Evolutionary conservation across 1,139 yeast species (phyloP), one percentile per base, ranked within the genome.

Genomic region (Sugiyamaella pinicola): DNA sequence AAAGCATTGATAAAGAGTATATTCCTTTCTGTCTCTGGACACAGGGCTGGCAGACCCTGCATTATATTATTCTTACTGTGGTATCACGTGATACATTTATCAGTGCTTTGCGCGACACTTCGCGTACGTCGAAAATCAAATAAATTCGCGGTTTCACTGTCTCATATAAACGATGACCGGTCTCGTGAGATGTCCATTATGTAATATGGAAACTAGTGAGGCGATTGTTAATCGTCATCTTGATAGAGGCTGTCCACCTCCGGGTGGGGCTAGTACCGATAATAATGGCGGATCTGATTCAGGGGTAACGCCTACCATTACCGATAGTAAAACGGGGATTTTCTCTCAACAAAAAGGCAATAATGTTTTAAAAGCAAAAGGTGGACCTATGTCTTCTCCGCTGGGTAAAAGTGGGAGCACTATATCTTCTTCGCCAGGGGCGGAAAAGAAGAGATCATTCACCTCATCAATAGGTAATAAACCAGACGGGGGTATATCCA

Each of bases 161-260:
- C 17, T n/a, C 2, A 5, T 17, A 12, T 37, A 17, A 41, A 41
- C 9, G 4, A 45, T 37, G 42, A 13, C 42, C n/a, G 24, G 37
- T 7, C 43, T 41, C 12, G 60, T 58, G 22, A 47, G 55, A 34
- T 73, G 76, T 53, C 76, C 76, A 1, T 56, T 72, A 4, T 73
- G 76, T 55, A 62, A 63, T 44, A 57, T 58, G 57, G 55, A 59
- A 10, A 66, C 73, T 19, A 61, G 72, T 1, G 64, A 64, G 46
- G 56, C 58, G 19, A 60, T 53, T 21, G 69, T 73, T 37, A 72
- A 72, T 47, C 53, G 58, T 34, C 76, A 73, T 56, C 58, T 73
- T n/a, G 76, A 73, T 54, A 56, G 58, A 24, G 72, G 73, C 5
- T 72, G 76, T 52, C 65, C 64, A 2, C 35, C 49, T 6, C 47